Percentiles rank a stretch among this genome's conserved stretches.
These are phyloP conservation scores for Micractinium conductrix DNA, from an alignment of 139 green algal genomes.

Conservation along the genomic window DNA sequence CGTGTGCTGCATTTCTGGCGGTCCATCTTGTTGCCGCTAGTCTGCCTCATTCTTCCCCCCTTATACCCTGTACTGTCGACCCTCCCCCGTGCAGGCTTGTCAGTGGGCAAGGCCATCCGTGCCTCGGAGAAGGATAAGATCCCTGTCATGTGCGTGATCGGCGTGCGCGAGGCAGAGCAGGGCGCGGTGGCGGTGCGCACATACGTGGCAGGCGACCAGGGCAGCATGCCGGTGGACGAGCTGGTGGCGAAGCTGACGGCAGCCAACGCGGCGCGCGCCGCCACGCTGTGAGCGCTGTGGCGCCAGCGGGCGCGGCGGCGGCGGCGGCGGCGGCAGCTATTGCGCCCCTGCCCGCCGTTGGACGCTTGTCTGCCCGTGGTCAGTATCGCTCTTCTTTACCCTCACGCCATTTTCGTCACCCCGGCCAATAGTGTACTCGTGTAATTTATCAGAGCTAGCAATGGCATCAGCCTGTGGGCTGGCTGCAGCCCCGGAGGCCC, in stretches of 20 bases:
- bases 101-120: constrained; percentile 73
- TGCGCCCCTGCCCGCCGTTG: background rate
- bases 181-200: constrained; percentile 72
- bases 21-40: too few species aligned
- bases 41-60: too few species aligned
- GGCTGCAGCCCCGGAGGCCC: background rate
- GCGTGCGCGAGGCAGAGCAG: constrained; percentile 72
- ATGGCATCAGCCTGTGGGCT: too few species aligned
- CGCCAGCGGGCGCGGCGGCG: too few species aligned
- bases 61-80: too few species aligned
- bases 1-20: too few species aligned
- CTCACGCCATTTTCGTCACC: background rate
- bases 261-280: background rate
- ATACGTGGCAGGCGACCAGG: constrained; percentile 71
- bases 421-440: background rate
- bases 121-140: constrained; percentile 86
- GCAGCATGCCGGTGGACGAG: constrained; percentile 45
- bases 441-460: background rate
- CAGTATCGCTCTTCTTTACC: background rate
- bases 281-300: background rate
- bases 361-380: too few species aligned
- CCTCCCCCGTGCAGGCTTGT: constrained; percentile 42
- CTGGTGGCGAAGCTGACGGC: constrained; percentile 34
- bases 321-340: background rate
- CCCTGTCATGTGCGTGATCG: constrained; percentile 87